Evolutionary conservation across 495 filamentous ascomycete species (phyloP), one percentile per base, ranked within the genome.

Genomic region (Daldinia grandis): DNA sequence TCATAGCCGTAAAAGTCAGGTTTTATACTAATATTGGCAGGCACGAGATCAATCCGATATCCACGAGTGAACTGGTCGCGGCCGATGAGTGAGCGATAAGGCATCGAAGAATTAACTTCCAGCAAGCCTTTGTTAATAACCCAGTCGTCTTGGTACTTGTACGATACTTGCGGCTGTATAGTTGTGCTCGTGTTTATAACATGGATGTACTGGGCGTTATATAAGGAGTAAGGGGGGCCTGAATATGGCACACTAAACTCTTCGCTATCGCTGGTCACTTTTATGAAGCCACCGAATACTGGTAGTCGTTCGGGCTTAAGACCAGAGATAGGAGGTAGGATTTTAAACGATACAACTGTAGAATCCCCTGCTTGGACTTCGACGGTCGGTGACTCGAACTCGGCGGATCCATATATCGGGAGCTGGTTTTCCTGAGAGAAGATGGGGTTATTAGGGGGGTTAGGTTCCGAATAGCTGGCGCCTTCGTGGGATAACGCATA

Each of bases 201-300:
- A 19, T 71, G 60, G 47, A 69, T 66, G 49, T 76, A 73, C 9
- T 47, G 24, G 5, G 74, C 70, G 31, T 76, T 76, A 15, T 73
- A 73, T 5, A 75, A 47, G 9, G 72, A 74, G 58, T 73, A 76
- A 1, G 74, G 74, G 6, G 68, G 61, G 0, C 73, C 75, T 7
- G 72, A 63, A 50, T 77, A 77, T 10, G 75, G 75, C 17, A 77
- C 51, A 15, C 69, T 73, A 53, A 75, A 72, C n/a, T 63, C 66
- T 53, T 75, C 66, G n/a, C 31, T 59, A 10, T 63, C 55, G 27
- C 62, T 64, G 12, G 61, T 40, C 30, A 75, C 59, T 17, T 62
- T 73, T 27, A 76, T 28, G 59, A 70, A 76, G 5, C 74, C 74
- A 21, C 72, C 62, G 28, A 76, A 76, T 2, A 76, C 72, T 0